These are phyloP conservation scores for Agastache rugosa DNA, from an alignment of 257 asterid species.

Conservation along the genomic window DNA sequence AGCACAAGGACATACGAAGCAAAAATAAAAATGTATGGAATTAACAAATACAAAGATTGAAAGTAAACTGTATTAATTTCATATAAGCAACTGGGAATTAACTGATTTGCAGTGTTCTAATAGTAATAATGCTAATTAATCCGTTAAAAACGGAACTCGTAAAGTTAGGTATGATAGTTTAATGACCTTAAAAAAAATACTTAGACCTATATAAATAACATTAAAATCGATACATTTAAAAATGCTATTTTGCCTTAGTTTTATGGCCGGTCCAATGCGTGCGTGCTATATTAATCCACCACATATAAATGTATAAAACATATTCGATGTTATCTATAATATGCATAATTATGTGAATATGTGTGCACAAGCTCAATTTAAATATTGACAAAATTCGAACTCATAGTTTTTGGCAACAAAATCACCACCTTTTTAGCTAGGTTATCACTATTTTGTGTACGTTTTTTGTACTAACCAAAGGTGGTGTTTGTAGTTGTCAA, in stretches of 20 bases:
- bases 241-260: no score
- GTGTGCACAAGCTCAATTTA: no score
- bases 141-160: not conserved
- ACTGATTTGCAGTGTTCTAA: not conserved
- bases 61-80: not conserved
- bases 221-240: no score
- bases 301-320: not conserved
- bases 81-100: not conserved
- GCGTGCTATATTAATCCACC: not conserved
- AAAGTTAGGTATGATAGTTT: not conserved
- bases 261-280: not conserved
- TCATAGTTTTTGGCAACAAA: no score
- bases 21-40: no score
- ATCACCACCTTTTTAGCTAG: no score
- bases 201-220: not conserved
- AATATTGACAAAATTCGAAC: no score
- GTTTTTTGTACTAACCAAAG: no score
- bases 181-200: not conserved
- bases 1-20: not conserved
- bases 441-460: no score
- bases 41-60: no score
- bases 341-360: no score
- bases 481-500: no score
- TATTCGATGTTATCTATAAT: not conserved
- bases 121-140: not conserved